These are phyloP conservation scores for Pouteria campechiana DNA, from an alignment of 179 eudicot species.

Conservation along the genomic window DNA sequence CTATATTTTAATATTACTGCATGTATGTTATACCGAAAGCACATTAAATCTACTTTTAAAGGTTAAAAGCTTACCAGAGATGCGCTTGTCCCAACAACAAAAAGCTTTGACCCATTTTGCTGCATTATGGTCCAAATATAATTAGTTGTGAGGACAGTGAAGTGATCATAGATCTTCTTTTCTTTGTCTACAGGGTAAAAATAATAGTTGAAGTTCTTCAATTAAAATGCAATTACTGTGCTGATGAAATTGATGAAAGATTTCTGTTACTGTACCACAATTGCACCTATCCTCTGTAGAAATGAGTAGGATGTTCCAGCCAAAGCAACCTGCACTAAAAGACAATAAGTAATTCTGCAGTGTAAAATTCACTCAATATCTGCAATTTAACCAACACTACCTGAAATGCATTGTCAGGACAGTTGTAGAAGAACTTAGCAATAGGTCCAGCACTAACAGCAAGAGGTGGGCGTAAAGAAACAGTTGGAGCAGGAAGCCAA, in stretches of 20 bases:
- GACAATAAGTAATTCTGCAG: neutral
- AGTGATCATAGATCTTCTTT: too few species aligned
- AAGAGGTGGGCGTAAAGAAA: slow-evolving; percentile 63
- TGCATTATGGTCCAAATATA: slow-evolving; percentile 11
- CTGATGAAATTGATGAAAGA: neutral
- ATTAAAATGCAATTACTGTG: too few species aligned
- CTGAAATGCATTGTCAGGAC: slow-evolving; percentile 96
- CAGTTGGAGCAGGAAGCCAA: slow-evolving; percentile 93
- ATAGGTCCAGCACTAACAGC: slow-evolving; percentile 45
- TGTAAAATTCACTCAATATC: neutral
- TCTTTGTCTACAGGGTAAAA: too few species aligned
- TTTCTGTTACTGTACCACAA: slow-evolving; percentile 23
- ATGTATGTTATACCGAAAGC: too few species aligned
- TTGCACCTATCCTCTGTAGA: slow-evolving; percentile 54
- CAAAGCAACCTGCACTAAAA: slow-evolving; percentile 38
- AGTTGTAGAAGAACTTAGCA: slow-evolving; percentile 52
- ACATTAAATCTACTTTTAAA: too few species aligned
- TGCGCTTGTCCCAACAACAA: slow-evolving; percentile 59
- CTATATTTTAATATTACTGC: too few species aligned
- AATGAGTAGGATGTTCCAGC: slow-evolving; percentile 56
- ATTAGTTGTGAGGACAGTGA: too few species aligned
- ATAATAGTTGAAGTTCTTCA: too few species aligned
- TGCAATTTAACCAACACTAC: slow-evolving; percentile 7
- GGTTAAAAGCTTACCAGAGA: slow-evolving; percentile 65
- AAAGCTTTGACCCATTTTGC: slow-evolving; percentile 67